Percentiles rank a stretch among this genome's conserved stretches.
Conservation (phyloP, 768 basidiomycete species). For the Phylloporus sp. region DNA sequence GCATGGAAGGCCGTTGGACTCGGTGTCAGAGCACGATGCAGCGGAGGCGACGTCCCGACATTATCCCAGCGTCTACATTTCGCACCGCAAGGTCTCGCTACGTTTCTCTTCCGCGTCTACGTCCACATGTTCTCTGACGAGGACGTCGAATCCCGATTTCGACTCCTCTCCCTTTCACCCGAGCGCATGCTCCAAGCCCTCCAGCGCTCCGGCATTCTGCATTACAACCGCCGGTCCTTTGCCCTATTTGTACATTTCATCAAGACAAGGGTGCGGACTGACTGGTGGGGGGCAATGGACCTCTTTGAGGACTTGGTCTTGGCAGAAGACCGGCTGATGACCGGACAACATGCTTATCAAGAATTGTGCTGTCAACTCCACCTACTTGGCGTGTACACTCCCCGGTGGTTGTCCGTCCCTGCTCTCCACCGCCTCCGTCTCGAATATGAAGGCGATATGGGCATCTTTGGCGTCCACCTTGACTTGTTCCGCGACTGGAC, state of each 20-base stretch:
- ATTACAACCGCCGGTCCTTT: slow-evolving; percentile 48
- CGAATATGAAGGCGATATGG: not conserved
- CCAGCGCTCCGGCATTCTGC: slow-evolving; percentile 21
- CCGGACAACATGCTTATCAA: slow-evolving; percentile 34
- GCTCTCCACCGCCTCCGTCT: not conserved
- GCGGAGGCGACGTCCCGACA: no score
- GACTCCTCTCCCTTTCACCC: not conserved
- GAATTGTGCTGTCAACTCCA: slow-evolving; percentile 44
- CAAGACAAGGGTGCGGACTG: slow-evolving; percentile 30
- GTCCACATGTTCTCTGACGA: slow-evolving; percentile 27
- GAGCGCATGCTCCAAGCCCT: not conserved
- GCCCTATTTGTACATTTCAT: slow-evolving; percentile 40
- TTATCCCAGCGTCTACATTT: slow-evolving; percentile 9
- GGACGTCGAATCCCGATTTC: not conserved
- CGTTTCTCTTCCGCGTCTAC: slow-evolving; percentile 22
- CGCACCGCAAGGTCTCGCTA: slow-evolving; percentile 14
- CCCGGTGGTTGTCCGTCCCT: not conserved
- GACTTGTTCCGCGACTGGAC: slow-evolving; percentile 31
- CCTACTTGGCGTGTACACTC: slow-evolving; percentile 35
- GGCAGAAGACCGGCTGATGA: slow-evolving; percentile 10
- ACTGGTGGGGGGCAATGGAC: slow-evolving; percentile 43
- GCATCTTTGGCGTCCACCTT: no score
- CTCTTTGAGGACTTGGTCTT: slow-evolving; percentile 20
- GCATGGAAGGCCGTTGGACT: slow-evolving; percentile 19
- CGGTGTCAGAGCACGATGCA: not conserved